Evolutionary conservation across 768 basidiomycete species (phyloP).

Genomic region (Ramaria sp.): DNA sequence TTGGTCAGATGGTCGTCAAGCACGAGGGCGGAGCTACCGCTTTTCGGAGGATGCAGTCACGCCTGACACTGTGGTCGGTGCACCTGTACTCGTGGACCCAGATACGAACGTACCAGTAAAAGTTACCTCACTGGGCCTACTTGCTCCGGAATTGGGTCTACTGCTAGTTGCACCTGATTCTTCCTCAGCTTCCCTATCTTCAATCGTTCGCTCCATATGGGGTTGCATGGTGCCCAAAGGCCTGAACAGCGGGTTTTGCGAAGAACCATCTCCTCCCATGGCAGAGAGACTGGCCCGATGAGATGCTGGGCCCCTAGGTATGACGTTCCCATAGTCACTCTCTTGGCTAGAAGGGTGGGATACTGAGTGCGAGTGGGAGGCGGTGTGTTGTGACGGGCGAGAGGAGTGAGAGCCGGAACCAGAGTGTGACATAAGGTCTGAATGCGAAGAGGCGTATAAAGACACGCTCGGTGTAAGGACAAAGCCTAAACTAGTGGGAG

Average conservation of each 20-base stretch:
- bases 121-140: constrained; percentile 1
- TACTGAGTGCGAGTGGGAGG: not conserved
- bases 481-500: not conserved
- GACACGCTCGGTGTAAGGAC: constrained; percentile 6
- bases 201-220: not conserved
- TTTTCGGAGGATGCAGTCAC: not conserved
- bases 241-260: not conserved
- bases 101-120: not conserved
- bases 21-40: not conserved
- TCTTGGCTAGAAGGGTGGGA: not conserved
- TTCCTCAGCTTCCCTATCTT: not conserved
- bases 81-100: not conserved
- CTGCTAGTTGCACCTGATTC: not conserved
- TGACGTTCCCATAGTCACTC: not conserved
- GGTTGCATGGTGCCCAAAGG: not conserved
- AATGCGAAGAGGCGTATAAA: not conserved
- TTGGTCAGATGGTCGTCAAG: not conserved
- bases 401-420: constrained; percentile 3
- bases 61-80: not conserved
- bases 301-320: not conserved
- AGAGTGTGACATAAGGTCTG: not conserved
- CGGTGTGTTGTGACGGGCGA: constrained; percentile 1
- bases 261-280: not conserved
- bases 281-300: constrained; percentile 7
- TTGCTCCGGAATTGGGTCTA: not conserved